A percentile compares a stretch with the other conserved stretches of the same genome.
Evolutionary conservation across 2,329 filamentous ascomycete genomes (phyloP).

Genomic region (Colletotrichum siamense): DNA sequence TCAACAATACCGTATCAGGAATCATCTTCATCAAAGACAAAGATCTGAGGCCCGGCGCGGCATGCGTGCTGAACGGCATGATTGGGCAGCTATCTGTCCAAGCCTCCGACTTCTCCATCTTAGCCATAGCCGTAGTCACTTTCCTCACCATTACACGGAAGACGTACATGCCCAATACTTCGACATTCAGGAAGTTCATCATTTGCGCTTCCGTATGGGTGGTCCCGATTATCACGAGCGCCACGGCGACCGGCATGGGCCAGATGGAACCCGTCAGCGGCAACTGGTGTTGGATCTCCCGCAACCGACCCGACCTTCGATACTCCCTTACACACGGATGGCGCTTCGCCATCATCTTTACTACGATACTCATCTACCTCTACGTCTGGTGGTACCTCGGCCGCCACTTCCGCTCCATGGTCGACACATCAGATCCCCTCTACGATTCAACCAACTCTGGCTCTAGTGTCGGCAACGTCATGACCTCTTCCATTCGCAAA

Average conservation of each 20-base stretch:
- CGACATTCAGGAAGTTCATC: slow-evolving; percentile 30
- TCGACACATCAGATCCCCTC: slow-evolving; percentile 5
- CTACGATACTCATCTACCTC: slow-evolving; percentile 44
- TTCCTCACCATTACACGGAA: slow-evolving; percentile 42
- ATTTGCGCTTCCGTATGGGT: slow-evolving; percentile 46
- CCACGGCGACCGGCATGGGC: slow-evolving; percentile 31
- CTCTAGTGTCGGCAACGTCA: not conserved
- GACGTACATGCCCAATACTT: slow-evolving; percentile 35
- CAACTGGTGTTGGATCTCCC: slow-evolving; percentile 54
- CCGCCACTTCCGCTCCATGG: slow-evolving; percentile 25
- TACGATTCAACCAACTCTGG: not conserved
- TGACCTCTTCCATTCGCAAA: slow-evolving; percentile 3
- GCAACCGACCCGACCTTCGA: slow-evolving; percentile 40
- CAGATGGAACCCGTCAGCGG: slow-evolving; percentile 40
- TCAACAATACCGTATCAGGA: slow-evolving; percentile 48
- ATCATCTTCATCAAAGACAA: slow-evolving; percentile 33
- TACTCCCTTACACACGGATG: slow-evolving; percentile 51
- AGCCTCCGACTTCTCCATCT: slow-evolving; percentile 46
- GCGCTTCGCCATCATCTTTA: slow-evolving; percentile 47
- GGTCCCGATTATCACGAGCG: slow-evolving; percentile 41
- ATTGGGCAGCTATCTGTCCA: slow-evolving; percentile 51
- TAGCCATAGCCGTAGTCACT: slow-evolving; percentile 49
- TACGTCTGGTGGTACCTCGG: slow-evolving; percentile 44
- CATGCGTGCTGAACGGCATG: slow-evolving; percentile 48
- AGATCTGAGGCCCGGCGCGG: slow-evolving; percentile 31